Percentiles rank a stretch among this genome's conserved stretches.
phyloP scores from a whole-genome alignment of 2,329 filamentous ascomycete species.

The Calonectria leucothoes region DNA sequence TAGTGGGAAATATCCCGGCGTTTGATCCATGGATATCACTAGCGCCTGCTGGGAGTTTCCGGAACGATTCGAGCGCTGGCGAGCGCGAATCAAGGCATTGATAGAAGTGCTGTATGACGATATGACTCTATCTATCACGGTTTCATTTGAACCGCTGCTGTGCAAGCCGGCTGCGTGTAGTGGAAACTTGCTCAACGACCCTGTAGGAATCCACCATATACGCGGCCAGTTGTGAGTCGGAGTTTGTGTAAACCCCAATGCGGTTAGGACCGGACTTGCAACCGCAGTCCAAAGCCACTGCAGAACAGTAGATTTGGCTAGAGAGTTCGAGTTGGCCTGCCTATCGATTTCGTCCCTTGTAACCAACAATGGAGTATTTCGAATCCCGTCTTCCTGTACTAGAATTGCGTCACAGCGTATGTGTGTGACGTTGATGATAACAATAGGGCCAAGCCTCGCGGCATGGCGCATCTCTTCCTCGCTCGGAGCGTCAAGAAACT shows the following conservation, averaged over 20 bases:
- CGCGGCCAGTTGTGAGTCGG: background rate
- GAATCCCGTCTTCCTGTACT: background rate
- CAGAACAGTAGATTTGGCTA: background rate
- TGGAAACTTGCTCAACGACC: conserved; percentile 4
- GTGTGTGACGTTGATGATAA: background rate
- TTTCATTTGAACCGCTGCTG: background rate
- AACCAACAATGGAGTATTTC: background rate
- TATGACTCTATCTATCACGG: too few species aligned
- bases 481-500: background rate
- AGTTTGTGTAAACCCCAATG: background rate
- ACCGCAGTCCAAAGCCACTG: background rate
- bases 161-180: conserved; percentile 13
- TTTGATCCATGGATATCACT: background rate
- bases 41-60: background rate
- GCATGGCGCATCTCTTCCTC: background rate
- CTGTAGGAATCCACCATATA: background rate
- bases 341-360: background rate
- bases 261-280: background rate
- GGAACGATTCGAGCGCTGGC: background rate
- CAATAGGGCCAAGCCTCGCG: background rate
- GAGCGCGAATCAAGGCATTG: background rate
- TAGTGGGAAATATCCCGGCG: background rate
- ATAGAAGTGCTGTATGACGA: conserved; percentile 7
- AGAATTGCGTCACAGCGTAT: background rate
- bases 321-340: background rate